Evolutionary conservation across 1,139 yeast species (phyloP), one percentile per base, ranked within the genome.

Genomic region (Lodderomyces oxycetoniae): DNA sequence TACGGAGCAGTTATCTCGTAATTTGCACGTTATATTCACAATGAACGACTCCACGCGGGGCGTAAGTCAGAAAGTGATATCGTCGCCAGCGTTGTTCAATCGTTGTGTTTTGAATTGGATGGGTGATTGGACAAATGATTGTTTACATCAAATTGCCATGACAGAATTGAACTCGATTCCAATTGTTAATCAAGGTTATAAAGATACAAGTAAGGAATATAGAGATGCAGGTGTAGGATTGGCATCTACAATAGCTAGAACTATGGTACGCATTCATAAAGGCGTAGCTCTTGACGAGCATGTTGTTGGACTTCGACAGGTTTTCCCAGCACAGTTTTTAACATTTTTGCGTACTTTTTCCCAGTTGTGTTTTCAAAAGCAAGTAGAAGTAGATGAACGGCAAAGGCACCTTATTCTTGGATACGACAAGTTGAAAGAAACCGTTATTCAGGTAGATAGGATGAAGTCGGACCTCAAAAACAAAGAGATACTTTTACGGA

Each of bases 1-100:
- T 48, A 74, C 79, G 0, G 57, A 63, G 17, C 82, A 82, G 44
- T 71, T 88, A 7, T 71, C 89, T 0, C 61, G 63, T 22, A 86
- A 88, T 44, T 61, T 91, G 23, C 97, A 91, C 53, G 89, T 89
- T 17, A 75, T 88, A 0, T 87, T 89, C 50, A 85, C 88, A 0
- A 72, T 87, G 46, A 74, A 77, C 40, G 81, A 80, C 9, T 71
- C 80, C 3, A 63, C 4, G 55, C 57, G 58, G 19, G 57, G 57
- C 1, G 49, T 60, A 1, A 56, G 46, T 21, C 53, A 62, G 2
- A 57, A 59, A 12, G 70, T 79, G 3, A 68, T 82, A 4, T 69
- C 89, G 0, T 89, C 97, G 0, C 95, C 97, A 0, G 97, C 98
- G 0, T 61, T 91, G 26, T 82, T 87, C 58, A 91, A 91, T 50